These are phyloP conservation scores for Stachybotrys chlorohalonatus DNA, from an alignment of 2,329 filamentous ascomycete genomes.

Conservation along the genomic window DNA sequence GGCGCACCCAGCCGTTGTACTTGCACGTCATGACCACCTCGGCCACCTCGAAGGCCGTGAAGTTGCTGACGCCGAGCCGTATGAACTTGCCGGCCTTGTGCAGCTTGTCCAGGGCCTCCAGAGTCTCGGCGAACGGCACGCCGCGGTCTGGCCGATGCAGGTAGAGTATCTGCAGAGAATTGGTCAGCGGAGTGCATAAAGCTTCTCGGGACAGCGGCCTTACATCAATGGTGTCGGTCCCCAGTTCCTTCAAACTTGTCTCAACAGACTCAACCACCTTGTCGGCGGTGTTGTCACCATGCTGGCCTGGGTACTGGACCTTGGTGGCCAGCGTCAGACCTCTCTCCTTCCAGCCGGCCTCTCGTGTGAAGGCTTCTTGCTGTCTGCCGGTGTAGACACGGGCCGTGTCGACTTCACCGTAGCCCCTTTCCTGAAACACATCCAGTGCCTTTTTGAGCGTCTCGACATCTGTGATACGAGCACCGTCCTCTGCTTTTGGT, in stretches of 20 bases:
- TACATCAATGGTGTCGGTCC: conserved; percentile 63
- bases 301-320: conserved; percentile 49
- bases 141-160: conserved; percentile 42
- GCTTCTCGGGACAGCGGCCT: conserved; percentile 12
- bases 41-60: conserved; percentile 78
- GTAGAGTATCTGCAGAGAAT: conserved; percentile 22
- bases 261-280: conserved; percentile 58
- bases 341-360: conserved; percentile 69
- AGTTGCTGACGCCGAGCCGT: conserved; percentile 73
- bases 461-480: conserved; percentile 57
- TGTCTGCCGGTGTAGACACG: conserved; percentile 60
- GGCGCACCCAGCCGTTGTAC: conserved; percentile 71
- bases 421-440: conserved; percentile 67
- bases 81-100: conserved; percentile 84
- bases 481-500: conserved; percentile 50
- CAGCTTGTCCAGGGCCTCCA: conserved; percentile 68
- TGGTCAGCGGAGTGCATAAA: not conserved
- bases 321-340: conserved; percentile 75
- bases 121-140: conserved; percentile 69
- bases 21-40: conserved; percentile 75
- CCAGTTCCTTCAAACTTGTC: conserved; percentile 60
- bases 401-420: conserved; percentile 80
- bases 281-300: conserved; percentile 53
- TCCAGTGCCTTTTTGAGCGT: conserved; percentile 67
- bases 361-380: conserved; percentile 71